phyloP scores from a whole-genome alignment of 345 rosid species.

The Geranium rotundifolium region DNA sequence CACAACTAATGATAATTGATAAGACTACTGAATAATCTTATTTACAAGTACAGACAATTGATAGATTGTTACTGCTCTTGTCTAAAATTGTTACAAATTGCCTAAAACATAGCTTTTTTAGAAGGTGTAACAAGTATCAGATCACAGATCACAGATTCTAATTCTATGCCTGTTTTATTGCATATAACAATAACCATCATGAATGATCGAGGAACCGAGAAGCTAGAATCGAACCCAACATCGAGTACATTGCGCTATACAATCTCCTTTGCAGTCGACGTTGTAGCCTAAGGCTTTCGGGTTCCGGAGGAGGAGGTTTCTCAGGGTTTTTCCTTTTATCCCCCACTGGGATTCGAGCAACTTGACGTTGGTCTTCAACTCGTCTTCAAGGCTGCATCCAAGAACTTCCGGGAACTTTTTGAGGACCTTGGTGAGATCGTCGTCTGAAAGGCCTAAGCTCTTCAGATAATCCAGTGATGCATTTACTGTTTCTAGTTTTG shows the following conservation, averaged over 20 bases:
- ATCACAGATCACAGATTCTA: too few species aligned
- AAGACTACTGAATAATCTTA: too few species aligned
- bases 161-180: too few species aligned
- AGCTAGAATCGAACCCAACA: slow-evolving; percentile 91
- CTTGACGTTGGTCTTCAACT: slow-evolving; percentile 56
- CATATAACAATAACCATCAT: too few species aligned
- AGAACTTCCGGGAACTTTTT: slow-evolving; percentile 89
- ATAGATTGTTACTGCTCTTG: too few species aligned
- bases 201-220: not conserved
- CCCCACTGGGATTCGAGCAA: slow-evolving; percentile 73
- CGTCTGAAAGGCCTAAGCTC: slow-evolving; percentile 47
- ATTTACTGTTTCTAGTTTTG: slow-evolving; percentile 35
- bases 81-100: too few species aligned
- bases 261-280: slow-evolving; percentile 92
- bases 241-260: slow-evolving; percentile 76
- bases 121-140: too few species aligned
- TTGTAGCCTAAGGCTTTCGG: slow-evolving; percentile 87
- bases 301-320: slow-evolving; percentile 64
- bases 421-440: slow-evolving; percentile 56
- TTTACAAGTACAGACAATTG: too few species aligned
- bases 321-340: slow-evolving; percentile 56
- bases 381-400: slow-evolving; percentile 63
- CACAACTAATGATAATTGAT: too few species aligned
- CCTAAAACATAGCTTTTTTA: too few species aligned
- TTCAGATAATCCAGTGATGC: slow-evolving; percentile 52